Base-by-base conservation (phyloP, 495 filamentous ascomycete genomes). In the Pseudoneurospora amorphoporcata region DNA sequence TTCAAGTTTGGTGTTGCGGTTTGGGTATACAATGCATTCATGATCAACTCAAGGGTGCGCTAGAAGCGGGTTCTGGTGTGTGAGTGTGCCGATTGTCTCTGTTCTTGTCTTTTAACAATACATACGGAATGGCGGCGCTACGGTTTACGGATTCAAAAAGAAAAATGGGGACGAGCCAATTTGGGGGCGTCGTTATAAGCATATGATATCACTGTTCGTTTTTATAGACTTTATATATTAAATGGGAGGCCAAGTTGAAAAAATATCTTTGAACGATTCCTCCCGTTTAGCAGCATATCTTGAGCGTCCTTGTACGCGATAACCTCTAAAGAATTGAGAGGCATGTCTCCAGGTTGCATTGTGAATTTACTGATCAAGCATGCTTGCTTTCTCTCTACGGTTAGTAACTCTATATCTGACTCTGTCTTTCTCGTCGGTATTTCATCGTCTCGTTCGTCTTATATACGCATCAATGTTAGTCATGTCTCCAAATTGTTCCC, bases 41-140 rank as follows among this genome's bases (percentile, higher is more conserved):
- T 68, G 74, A 74, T 77, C 76, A 77, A 77, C 74, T 77, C 76
- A 72, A 38, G 47, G 61, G 69, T 39, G 72, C 19, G 41, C 14
- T 65, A 65, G 53, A 40, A 65, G 29, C 29, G 29, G n/a, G 37
- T 23, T 43, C 32, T 70, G 23, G 19, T 45, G 39, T 70, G 32
- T 43, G n/a, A n/a, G 39, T n/a, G 45, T 19, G 40, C 39, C 40
- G 23, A 23, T 70, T 32, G 39, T 70, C 39, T 43, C 39, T 70
- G 17, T 41, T 39, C 69, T 65, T 70, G 69, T 69, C n/a, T 39
- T 69, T 38, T 69, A 39, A 38, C 68, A 40, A 40, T 35, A 38
- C 39, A 19, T 8, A 40, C 35, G 35, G 68, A 45, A 40, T 69
- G 68, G 68, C n/a, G 37, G 68, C 68, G 37, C 68, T 47, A 39